Evolutionary conservation across 1,139 yeast genomes (phyloP).

Genomic region (Scheffersomyces titani): DNA sequence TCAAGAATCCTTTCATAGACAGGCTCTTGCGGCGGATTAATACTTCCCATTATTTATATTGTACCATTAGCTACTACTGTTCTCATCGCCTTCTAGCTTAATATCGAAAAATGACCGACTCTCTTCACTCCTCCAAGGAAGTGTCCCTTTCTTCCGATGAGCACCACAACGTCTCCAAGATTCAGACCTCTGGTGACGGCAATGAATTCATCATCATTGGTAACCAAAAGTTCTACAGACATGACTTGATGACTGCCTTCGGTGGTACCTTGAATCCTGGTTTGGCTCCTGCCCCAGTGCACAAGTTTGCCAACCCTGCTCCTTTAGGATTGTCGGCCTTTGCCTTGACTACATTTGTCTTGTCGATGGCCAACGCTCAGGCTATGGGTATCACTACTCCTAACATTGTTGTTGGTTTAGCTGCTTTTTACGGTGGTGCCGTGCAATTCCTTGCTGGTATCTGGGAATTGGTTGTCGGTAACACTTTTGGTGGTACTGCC

Average conservation of each 20-base stretch:
- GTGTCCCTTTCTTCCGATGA: slow-evolving; percentile 2
- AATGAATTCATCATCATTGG: slow-evolving; percentile 31
- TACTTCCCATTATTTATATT: background rate
- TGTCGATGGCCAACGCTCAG: slow-evolving; percentile 50
- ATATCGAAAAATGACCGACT: background rate
- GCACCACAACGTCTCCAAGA: slow-evolving; percentile 1
- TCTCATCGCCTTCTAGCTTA: background rate
- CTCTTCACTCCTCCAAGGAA: slow-evolving; percentile 5
- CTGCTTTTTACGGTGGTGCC: slow-evolving; percentile 64
- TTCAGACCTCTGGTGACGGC: slow-evolving; percentile 15
- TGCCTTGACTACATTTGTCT: slow-evolving; percentile 50
- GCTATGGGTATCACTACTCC: slow-evolving; percentile 54
- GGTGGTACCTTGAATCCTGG: slow-evolving; percentile 46
- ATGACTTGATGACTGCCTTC: slow-evolving; percentile 45
- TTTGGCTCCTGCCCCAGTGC: slow-evolving; percentile 33
- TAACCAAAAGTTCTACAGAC: slow-evolving; percentile 37
- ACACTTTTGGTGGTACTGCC: slow-evolving; percentile 66
- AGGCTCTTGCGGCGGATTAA: background rate
- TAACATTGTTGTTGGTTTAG: slow-evolving; percentile 48
- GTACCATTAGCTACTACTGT: background rate
- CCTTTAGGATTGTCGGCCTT: slow-evolving; percentile 63
- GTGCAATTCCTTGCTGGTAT: slow-evolving; percentile 66
- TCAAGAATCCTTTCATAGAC: background rate
- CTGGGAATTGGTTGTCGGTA: slow-evolving; percentile 65
- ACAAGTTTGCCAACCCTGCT: slow-evolving; percentile 56